Evolutionary conservation across 768 basidiomycete genomes (phyloP).

Genomic region (Coprinellus aureogranulatus): DNA sequence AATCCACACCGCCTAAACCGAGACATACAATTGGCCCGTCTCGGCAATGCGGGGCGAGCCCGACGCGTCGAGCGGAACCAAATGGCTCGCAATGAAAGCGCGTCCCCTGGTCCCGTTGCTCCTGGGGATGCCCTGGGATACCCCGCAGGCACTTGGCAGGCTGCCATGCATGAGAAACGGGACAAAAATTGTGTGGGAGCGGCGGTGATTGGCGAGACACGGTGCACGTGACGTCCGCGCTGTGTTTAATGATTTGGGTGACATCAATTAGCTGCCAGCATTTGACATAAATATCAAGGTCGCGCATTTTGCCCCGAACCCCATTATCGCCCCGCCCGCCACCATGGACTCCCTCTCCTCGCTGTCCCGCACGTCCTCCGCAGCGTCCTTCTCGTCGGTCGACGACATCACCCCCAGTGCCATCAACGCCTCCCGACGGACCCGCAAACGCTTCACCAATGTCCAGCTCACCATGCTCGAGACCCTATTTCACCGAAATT

Average conservation of each 20-base stretch:
- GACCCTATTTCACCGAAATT: slow-evolving; percentile 67
- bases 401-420: slow-evolving; percentile 28
- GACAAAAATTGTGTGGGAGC: slow-evolving; percentile 3
- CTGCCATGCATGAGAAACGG: background rate
- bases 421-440: slow-evolving; percentile 46
- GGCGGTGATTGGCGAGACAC: slow-evolving; percentile 4
- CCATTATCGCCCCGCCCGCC: slow-evolving; percentile 6
- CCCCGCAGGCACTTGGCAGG: too few species aligned
- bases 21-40: background rate
- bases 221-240: slow-evolving; percentile 4
- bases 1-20: too few species aligned
- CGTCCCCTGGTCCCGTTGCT: background rate
- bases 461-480: slow-evolving; percentile 71
- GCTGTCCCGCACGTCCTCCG: slow-evolving; percentile 56
- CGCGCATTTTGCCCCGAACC: slow-evolving; percentile 10
- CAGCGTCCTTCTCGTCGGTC: slow-evolving; percentile 52
- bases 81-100: background rate
- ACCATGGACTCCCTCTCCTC: slow-evolving; percentile 12
- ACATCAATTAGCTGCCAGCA: slow-evolving; percentile 5
- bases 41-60: background rate
- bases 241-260: slow-evolving; percentile 12
- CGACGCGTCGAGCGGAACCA: background rate
- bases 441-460: slow-evolving; percentile 68
- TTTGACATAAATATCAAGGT: slow-evolving; percentile 12
- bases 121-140: too few species aligned